A percentile compares a stretch with the other conserved stretches of the same genome.
phyloP scores from a whole-genome alignment of 805 yeast genomes.

The Tetrapisispora fleetii region DNA sequence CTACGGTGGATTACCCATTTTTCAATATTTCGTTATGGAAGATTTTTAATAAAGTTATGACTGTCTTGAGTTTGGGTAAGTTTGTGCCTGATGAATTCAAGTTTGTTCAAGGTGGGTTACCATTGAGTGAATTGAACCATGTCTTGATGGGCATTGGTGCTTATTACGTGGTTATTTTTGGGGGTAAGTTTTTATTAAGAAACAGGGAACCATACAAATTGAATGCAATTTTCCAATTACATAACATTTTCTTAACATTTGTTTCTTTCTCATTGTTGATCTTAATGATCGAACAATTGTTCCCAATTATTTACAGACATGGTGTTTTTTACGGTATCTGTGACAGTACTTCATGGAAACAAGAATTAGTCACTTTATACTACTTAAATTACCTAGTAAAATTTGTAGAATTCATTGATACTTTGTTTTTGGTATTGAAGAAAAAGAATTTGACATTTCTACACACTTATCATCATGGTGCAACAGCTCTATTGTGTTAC shows the following conservation, averaged over 20 bases:
- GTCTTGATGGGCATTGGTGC: conserved; percentile 48
- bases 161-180: conserved; percentile 75
- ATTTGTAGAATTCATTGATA: conserved; percentile 80
- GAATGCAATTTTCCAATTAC: conserved; percentile 69
- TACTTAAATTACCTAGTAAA: conserved; percentile 88
- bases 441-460: conserved; percentile 85
- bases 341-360: conserved; percentile 67
- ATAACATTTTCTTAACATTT: conserved; percentile 66
- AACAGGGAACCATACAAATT: conserved; percentile 60
- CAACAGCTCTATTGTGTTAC: conserved; percentile 90
- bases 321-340: conserved; percentile 85
- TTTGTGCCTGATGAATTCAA: conserved; percentile 40
- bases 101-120: conserved; percentile 55
- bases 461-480: conserved; percentile 97
- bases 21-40: conserved; percentile 28
- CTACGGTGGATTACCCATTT: conserved; percentile 29
- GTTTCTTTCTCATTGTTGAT: conserved; percentile 57
- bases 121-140: conserved; percentile 52
- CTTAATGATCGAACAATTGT: conserved; percentile 71
- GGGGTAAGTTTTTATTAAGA: conserved; percentile 62
- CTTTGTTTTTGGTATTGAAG: conserved; percentile 82
- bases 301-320: conserved; percentile 63
- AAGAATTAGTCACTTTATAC: conserved; percentile 71
- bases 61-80: conserved; percentile 17
- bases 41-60: conserved; percentile 15